phyloP scores from a whole-genome alignment of 2,329 filamentous ascomycete species.

The Laburnicola sp. region DNA sequence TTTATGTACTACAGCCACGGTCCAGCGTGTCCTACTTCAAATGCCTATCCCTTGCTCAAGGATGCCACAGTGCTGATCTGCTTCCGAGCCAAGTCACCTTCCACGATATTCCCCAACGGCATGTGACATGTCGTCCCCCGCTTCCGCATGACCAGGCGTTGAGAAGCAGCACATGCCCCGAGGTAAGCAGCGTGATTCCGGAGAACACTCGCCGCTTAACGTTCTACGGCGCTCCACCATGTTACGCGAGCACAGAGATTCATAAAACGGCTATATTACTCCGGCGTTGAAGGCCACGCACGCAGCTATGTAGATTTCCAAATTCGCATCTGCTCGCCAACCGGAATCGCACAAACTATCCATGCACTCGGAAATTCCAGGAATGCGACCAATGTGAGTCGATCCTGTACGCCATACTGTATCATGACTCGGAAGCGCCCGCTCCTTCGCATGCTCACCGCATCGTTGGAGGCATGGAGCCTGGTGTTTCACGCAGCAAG shows the following conservation, averaged over 20 bases:
- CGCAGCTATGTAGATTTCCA: not conserved
- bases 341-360: not conserved
- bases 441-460: conserved; percentile 1
- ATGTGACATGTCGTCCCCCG: too few species aligned
- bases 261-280: not conserved
- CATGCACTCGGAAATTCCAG: not conserved
- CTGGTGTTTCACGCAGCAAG: too few species aligned
- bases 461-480: not conserved
- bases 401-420: not conserved
- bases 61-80: too few species aligned
- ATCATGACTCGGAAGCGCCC: not conserved
- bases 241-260: not conserved
- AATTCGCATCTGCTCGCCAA: not conserved
- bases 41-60: not conserved
- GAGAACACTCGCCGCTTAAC: not conserved
- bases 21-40: not conserved
- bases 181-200: too few species aligned
- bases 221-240: not conserved
- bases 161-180: too few species aligned
- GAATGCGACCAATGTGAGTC: not conserved
- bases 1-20: conserved; percentile 1
- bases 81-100: too few species aligned
- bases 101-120: not conserved
- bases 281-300: not conserved
- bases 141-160: too few species aligned